Evolutionary conservation across 2,329 filamentous ascomycete genomes (phyloP).

Genomic region (Scolecobasidium constrictum): DNA sequence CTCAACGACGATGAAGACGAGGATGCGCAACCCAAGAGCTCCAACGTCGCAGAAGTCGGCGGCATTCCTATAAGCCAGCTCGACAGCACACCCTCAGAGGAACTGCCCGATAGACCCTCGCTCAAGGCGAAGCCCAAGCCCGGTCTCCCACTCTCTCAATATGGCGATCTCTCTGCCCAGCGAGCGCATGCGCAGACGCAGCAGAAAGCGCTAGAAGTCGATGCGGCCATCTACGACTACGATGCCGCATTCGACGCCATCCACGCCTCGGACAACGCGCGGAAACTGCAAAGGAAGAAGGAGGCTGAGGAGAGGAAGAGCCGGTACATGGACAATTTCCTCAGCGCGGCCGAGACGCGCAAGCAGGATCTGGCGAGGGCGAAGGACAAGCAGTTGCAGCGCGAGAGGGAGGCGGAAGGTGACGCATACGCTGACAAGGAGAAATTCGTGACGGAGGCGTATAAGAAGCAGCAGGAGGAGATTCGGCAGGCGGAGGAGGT

Average conservation of each 20-base stretch:
- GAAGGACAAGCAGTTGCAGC: conserved; percentile 68
- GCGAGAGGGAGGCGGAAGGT: conserved; percentile 68
- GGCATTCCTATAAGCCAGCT: conserved; percentile 45
- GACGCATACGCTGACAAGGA: conserved; percentile 76
- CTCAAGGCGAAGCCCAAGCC: conserved; percentile 21
- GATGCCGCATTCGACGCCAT: conserved; percentile 72
- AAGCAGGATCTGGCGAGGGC: conserved; percentile 70
- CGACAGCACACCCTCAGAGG: conserved; percentile 16
- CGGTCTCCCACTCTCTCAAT: conserved; percentile 25
- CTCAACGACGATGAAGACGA: conserved; percentile 47
- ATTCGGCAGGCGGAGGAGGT: conserved; percentile 59
- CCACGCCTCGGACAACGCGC: conserved; percentile 45
- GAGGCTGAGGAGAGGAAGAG: conserved; percentile 52
- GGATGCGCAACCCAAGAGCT: conserved; percentile 27
- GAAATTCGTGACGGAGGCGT: conserved; percentile 75
- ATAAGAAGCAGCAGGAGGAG: conserved; percentile 72
- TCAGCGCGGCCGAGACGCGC: conserved; percentile 62
- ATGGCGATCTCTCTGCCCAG: conserved; percentile 56
- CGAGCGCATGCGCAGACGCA: conserved; percentile 53
- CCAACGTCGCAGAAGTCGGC: conserved; percentile 44
- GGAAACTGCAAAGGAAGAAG: conserved; percentile 41
- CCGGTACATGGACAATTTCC: conserved; percentile 67
- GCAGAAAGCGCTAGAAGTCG: conserved; percentile 53
- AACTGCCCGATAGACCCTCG: conserved; percentile 21
- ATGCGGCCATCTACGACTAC: conserved; percentile 75